phyloP scores from a whole-genome alignment of 2,329 filamentous ascomycete species.

The Huntiella moniliformis region DNA sequence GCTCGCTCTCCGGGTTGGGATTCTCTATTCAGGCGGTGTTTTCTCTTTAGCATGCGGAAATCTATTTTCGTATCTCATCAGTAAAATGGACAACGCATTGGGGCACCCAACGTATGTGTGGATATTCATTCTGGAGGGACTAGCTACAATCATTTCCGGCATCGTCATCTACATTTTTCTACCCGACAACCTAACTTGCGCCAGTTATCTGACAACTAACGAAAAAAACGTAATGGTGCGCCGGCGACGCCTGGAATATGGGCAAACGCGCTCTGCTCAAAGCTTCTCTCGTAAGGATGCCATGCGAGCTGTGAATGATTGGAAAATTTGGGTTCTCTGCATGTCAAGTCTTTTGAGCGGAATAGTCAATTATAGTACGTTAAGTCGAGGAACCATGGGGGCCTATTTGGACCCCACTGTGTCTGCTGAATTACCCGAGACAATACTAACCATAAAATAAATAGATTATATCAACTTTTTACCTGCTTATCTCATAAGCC shows the following conservation, averaged over 20 bases:
- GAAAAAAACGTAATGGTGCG: neutral
- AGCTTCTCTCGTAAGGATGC: neutral
- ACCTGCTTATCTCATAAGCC: too few species aligned
- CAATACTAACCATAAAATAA: too few species aligned
- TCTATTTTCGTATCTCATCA: too few species aligned
- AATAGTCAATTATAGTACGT: slow-evolving; percentile 1
- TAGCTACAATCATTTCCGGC: too few species aligned
- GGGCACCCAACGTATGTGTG: too few species aligned
- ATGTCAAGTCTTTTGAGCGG: neutral
- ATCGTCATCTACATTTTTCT: too few species aligned
- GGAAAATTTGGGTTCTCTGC: slow-evolving; percentile 4
- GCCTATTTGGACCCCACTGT: too few species aligned
- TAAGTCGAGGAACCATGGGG: too few species aligned
- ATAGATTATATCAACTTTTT: too few species aligned
- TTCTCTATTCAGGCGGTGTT: neutral
- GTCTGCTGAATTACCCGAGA: too few species aligned
- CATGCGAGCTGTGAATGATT: neutral
- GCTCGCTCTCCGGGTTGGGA: neutral
- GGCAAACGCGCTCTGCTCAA: neutral
- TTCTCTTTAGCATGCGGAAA: neutral
- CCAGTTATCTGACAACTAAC: neutral
- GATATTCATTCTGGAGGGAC: neutral
- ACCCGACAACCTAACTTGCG: neutral
- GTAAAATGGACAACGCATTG: too few species aligned
- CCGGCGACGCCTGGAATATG: neutral